Base-by-base conservation (phyloP, 1,139 yeast species). In the Nakaseomyces sp. region DNA sequence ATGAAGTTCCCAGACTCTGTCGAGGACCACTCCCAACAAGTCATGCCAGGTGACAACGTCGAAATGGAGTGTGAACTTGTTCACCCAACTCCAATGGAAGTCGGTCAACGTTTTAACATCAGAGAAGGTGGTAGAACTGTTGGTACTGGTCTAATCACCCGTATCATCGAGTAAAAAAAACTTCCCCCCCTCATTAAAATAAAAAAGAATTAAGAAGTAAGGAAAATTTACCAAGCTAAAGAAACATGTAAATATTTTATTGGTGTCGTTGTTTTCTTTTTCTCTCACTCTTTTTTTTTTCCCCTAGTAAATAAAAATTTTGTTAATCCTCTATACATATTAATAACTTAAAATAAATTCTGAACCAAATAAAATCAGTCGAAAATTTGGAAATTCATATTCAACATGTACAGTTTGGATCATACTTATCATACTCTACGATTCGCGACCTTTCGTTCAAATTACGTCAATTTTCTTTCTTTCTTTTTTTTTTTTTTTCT, bases 61-160 rank as follows among this genome's bases (percentile, higher is more conserved):
- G 98, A 93, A 74, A 87, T 93, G 96, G 81, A 80, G 61, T 87
- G 93, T 65, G 86, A 84, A 65, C 76, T 91, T 66, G 81, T 84
- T 55, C 87, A 79, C 73, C 91, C 95, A 66, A 86, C 94, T 58
- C 96, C 97, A 54, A 66, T 93, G 56, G 98, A 91, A 75, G 81
- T 83, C 61, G 94, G 94, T 69, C 96, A 88, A 75, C 86, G 97
- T 72, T 91, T 91, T 83, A 91, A 91, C 80, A 78, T 91, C 68
- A 93, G 99, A 81, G 99, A 91, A 76, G 97, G 98, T 73, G 97
- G 97, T 67, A 86, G 82, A 74, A 91, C 98, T 54, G 97, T 91
- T 57, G 98, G 96, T 70, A 91, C 98, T 58, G 98, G 98, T 74
- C 74, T 91, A 73, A 79, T 91, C 60, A 91, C 98, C 62, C 83